Evolutionary conservation across 208 protist genomes (phyloP), one percentile per base, ranked within the genome.

Genomic region (Porcisia deanei): DNA sequence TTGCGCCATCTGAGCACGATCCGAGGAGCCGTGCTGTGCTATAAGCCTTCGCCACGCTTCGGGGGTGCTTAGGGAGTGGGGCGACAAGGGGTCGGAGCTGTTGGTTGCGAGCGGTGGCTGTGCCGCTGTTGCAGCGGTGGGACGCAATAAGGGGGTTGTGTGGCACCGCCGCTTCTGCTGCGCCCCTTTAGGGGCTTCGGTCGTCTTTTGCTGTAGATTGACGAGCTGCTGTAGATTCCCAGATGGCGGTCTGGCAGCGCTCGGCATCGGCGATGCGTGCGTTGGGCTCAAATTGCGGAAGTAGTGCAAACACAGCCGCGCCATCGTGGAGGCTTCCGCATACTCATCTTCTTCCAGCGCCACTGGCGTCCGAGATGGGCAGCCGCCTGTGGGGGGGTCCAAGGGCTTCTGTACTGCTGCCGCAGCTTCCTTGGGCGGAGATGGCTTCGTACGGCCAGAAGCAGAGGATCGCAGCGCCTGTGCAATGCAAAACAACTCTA

Each of bases 31-130:
- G 14, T 53, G 43, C 60, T 71, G 63, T n/a, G 71, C 53, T 54
- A 78, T 82, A 25, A 75, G 53, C 37, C 69, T 60, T 8, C 78
- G 78, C 72, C 78, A 82, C 73, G 78, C 78, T 30, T 49, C 59
- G 7, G 73, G 78, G 14, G 53, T 57, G 68, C 54, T 66, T 30
- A 75, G 59, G 53, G 72, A 70, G 25, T 54, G 65, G 9, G 73
- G 57, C 18, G 70, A 74, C 54, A 57, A 65, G 39, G 65, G 43
- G 14, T 70, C 65, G 10, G 65, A 41, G 53, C 58, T 22, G 30
- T 37, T 43, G 54, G 4, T 39, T 18, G 60, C 34, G 47, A 64
- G 41, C 14, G 3, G 20, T 7, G 63, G 12, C 41, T 16, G 41
- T 34, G 43, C 25, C 12, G 65, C 43, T 22, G 65, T 9, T 41